Conservation (phyloP, 116 monocot species). For the Papilionanthe hybrid region DNA sequence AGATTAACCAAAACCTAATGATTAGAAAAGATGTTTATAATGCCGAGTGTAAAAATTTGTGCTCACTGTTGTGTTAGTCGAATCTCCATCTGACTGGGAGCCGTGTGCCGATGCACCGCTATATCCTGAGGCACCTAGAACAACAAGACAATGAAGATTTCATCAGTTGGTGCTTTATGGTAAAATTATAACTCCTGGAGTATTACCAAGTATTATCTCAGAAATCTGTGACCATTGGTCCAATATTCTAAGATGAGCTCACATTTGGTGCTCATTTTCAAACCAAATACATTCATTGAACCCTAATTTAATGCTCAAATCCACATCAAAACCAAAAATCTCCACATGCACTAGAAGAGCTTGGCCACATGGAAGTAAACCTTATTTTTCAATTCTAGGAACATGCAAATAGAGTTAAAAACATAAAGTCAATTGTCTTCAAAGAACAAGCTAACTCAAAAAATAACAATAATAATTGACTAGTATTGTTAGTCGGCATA, state of each 20-base stretch:
- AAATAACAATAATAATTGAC: background rate
- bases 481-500: background rate
- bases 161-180: background rate
- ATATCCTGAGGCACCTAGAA: constrained; percentile 41
- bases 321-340: background rate
- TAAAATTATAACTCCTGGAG: background rate
- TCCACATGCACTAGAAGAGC: background rate
- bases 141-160: constrained; percentile 2
- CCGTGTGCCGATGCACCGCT: constrained; percentile 31
- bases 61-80: constrained; percentile 70
- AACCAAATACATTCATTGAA: background rate
- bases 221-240: background rate
- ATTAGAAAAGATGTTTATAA: background rate
- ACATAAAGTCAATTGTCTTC: background rate
- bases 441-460: background rate
- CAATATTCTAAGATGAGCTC: background rate
- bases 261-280: background rate
- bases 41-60: background rate
- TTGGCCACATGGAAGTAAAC: background rate
- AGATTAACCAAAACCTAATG: background rate
- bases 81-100: constrained; percentile 45
- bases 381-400: background rate
- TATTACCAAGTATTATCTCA: background rate
- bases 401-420: background rate
- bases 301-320: background rate